Conservation (phyloP, 129 eudicot species). For the Flaveria robusta region DNA sequence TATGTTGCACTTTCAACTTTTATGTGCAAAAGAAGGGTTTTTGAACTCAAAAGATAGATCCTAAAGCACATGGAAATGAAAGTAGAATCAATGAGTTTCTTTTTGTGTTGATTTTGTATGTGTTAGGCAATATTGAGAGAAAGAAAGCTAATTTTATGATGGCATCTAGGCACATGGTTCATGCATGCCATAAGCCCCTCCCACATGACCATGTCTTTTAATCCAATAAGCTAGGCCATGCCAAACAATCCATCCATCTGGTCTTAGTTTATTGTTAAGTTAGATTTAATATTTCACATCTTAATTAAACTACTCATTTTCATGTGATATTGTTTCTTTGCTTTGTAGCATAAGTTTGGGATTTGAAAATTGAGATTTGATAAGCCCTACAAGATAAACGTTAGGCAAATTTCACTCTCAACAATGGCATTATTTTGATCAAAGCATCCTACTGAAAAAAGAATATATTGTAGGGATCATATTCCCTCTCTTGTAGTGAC, state of each 20-base stretch:
- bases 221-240: slow-evolving; percentile 25
- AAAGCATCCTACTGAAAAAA: background rate
- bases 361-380: slow-evolving; percentile 15
- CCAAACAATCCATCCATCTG: slow-evolving; percentile 30
- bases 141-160: slow-evolving; percentile 28
- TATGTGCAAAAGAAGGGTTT: slow-evolving; percentile 27
- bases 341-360: slow-evolving; percentile 2
- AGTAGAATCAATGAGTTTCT: slow-evolving; percentile 33
- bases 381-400: slow-evolving; percentile 12
- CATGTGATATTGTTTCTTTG: slow-evolving; percentile 26
- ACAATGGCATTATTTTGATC: background rate
- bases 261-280: slow-evolving; percentile 18
- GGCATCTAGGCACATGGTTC: slow-evolving; percentile 37
- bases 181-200: slow-evolving; percentile 29
- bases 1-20: slow-evolving; percentile 34
- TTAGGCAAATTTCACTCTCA: background rate
- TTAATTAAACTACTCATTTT: background rate
- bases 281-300: slow-evolving; percentile 10
- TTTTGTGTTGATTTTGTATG: slow-evolving; percentile 19
- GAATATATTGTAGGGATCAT: too few relatives aligned
- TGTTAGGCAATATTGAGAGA: slow-evolving; percentile 33
- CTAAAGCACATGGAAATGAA: slow-evolving; percentile 35
- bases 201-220: slow-evolving; percentile 38
- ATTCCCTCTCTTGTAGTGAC: background rate
- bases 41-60: slow-evolving; percentile 37